Conservation (phyloP, 1,284 basidiomycete genomes). For the Cryptococcus depauperatus region DNA sequence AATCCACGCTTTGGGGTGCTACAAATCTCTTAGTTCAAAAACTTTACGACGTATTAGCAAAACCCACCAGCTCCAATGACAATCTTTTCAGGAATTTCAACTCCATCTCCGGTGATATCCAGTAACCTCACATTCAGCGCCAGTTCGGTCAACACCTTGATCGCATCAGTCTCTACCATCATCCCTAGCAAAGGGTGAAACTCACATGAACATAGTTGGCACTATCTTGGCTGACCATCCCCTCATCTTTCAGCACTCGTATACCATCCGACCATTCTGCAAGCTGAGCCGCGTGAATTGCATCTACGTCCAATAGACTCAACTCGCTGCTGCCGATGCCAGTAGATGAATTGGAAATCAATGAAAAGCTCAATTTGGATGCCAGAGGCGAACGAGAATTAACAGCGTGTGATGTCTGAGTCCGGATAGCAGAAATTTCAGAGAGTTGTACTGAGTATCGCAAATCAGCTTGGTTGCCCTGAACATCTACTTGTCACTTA, state of each 20-base stretch:
- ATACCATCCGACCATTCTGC: slow-evolving; percentile 95
- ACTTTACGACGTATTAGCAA: neutral
- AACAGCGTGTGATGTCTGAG: slow-evolving; percentile 60
- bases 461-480: neutral
- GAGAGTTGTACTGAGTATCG: slow-evolving; percentile 57
- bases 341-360: slow-evolving; percentile 48
- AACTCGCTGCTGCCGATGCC: slow-evolving; percentile 47
- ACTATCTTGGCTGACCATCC: slow-evolving; percentile 75
- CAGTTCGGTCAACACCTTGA: slow-evolving; percentile 67
- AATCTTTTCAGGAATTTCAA: slow-evolving; percentile 64
- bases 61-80: slow-evolving; percentile 23
- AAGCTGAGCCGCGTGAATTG: slow-evolving; percentile 73
- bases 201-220: slow-evolving; percentile 60
- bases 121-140: slow-evolving; percentile 88
- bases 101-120: slow-evolving; percentile 80
- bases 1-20: slow-evolving; percentile 71
- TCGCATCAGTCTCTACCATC: neutral
- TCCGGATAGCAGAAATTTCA: slow-evolving; percentile 65
- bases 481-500: slow-evolving; percentile 21
- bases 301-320: slow-evolving; percentile 76
- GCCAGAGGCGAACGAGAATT: slow-evolving; percentile 43
- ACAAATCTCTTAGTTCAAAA: slow-evolving; percentile 30
- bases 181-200: slow-evolving; percentile 21
- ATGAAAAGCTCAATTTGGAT: slow-evolving; percentile 70
- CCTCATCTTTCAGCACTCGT: slow-evolving; percentile 74